Percentiles rank a stretch among this genome's conserved stretches.
Evolutionary conservation across 2,329 filamentous ascomycete species (phyloP).

Genomic region (Mycosphaerella arachidis): DNA sequence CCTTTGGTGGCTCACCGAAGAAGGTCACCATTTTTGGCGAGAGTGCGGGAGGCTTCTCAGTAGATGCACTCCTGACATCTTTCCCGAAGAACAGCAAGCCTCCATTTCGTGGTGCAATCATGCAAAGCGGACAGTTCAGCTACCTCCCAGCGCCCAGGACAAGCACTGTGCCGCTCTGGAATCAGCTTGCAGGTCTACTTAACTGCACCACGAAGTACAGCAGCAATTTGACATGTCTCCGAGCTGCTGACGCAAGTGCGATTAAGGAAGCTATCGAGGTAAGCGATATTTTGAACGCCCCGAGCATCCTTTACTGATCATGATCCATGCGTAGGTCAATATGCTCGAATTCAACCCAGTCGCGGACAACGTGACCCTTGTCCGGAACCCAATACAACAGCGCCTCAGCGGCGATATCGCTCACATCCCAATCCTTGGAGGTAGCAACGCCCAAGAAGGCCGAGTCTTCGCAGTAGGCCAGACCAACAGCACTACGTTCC

Average conservation of each 20-base stretch:
- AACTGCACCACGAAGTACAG: constrained; percentile 26
- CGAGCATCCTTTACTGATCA: neutral
- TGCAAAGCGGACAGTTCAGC: constrained; percentile 30
- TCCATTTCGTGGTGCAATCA: constrained; percentile 35
- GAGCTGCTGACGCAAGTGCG: constrained; percentile 27
- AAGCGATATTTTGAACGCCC: neutral
- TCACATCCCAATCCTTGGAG: constrained; percentile 33
- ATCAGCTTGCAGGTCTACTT: constrained; percentile 24
- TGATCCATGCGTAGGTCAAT: constrained; percentile 8
- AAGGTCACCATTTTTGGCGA: constrained; percentile 38
- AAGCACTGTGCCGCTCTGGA: constrained; percentile 23
- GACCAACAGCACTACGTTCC: constrained; percentile 24
- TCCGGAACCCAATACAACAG: constrained; percentile 25
- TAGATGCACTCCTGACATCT: constrained; percentile 33
- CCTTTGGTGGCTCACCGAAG: constrained; percentile 36
- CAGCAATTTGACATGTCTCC: constrained; percentile 29
- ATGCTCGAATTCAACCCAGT: constrained; percentile 30
- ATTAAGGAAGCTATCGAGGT: constrained; percentile 32
- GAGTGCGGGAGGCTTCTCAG: constrained; percentile 30
- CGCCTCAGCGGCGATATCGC: constrained; percentile 31
- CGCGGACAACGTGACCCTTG: constrained; percentile 33
- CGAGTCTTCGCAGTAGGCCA: constrained; percentile 31
- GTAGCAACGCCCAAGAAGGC: constrained; percentile 35
- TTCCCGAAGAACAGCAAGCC: constrained; percentile 24
- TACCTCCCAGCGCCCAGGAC: constrained; percentile 20